These are phyloP conservation scores for Sphaerulina vaccinii DNA, from an alignment of 2,329 filamentous ascomycete species.

Conservation along the genomic window DNA sequence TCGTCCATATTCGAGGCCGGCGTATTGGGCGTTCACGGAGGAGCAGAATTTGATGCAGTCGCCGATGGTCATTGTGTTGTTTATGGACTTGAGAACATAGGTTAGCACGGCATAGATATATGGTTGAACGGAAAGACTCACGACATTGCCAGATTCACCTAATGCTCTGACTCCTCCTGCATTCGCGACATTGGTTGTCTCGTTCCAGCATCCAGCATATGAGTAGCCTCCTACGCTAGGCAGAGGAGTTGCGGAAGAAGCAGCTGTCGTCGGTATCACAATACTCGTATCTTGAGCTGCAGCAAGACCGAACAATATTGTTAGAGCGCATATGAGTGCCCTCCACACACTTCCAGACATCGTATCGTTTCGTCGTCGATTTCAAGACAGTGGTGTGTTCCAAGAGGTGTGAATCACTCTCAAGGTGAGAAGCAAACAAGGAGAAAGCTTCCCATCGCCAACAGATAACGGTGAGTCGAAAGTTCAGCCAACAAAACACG, in stretches of 20 bases:
- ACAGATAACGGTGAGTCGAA: conserved; percentile 3
- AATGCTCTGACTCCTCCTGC: conserved; percentile 49
- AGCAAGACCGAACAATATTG: conserved; percentile 4
- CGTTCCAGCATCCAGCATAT: conserved; percentile 61
- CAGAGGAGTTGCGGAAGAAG: conserved; percentile 26
- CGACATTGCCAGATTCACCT: conserved; percentile 42
- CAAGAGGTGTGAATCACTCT: background rate
- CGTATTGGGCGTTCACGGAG: conserved; percentile 43
- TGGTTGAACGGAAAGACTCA: conserved; percentile 30
- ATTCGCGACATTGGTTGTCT: conserved; percentile 47
- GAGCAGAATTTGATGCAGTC: conserved; percentile 55
- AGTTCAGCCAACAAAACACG: conserved; percentile 14
- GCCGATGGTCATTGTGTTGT: conserved; percentile 52
- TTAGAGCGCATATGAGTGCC: conserved; percentile 2
- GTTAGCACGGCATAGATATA: no score
- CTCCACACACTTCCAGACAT: background rate
- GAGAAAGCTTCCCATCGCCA: background rate
- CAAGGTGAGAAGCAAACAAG: conserved; percentile 7
- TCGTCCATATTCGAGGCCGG: conserved; percentile 56
- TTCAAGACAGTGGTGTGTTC: no score
- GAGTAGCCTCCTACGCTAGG: conserved; percentile 40
- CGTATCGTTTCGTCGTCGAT: no score
- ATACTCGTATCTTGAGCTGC: conserved; percentile 28
- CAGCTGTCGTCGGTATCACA: conserved; percentile 32
- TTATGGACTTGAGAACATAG: conserved; percentile 33